phyloP scores from a whole-genome alignment of 441 rosid genomes.

The Erysimum pusillum region DNA sequence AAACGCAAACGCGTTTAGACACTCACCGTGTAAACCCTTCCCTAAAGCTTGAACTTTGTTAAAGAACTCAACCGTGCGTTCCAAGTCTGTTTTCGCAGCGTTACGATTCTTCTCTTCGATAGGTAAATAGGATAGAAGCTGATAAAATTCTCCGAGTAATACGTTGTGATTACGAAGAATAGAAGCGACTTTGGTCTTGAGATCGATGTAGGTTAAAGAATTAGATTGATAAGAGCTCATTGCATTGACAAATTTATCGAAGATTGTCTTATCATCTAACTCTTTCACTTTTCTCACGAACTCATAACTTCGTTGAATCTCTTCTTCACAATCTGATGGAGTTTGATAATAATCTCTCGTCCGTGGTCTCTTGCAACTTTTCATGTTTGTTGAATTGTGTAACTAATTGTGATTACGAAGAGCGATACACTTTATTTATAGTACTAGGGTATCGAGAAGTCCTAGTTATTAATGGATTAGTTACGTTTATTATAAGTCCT shows the following conservation, averaged over 20 bases:
- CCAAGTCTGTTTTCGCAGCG: not conserved
- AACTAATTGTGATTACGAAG: not conserved
- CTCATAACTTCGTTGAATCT: not conserved
- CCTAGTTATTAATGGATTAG: not conserved
- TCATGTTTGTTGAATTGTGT: not conserved
- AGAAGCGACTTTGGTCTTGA: not conserved
- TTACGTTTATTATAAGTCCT: not conserved
- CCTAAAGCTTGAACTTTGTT: conserved; percentile 1
- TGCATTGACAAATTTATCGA: not conserved
- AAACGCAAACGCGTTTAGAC: not conserved
- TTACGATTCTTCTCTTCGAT: not conserved
- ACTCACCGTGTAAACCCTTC: not conserved
- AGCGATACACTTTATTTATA: not conserved
- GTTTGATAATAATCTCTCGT: not conserved
- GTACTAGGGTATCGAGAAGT: not conserved
- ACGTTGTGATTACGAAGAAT: conserved; percentile 3
- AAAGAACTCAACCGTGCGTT: conserved; percentile 7
- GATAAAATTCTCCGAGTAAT: conserved; percentile 5
- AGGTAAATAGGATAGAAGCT: not conserved
- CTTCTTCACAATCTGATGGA: not conserved
- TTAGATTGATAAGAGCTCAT: conserved; percentile 2
- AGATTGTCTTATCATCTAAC: not conserved
- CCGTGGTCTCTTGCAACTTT: not conserved
- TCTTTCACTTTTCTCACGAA: conserved; percentile 8
- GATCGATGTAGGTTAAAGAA: not conserved